Evolutionary conservation across 495 filamentous ascomycete species (phyloP).

Genomic region (Lasiosphaeria miniovina): DNA sequence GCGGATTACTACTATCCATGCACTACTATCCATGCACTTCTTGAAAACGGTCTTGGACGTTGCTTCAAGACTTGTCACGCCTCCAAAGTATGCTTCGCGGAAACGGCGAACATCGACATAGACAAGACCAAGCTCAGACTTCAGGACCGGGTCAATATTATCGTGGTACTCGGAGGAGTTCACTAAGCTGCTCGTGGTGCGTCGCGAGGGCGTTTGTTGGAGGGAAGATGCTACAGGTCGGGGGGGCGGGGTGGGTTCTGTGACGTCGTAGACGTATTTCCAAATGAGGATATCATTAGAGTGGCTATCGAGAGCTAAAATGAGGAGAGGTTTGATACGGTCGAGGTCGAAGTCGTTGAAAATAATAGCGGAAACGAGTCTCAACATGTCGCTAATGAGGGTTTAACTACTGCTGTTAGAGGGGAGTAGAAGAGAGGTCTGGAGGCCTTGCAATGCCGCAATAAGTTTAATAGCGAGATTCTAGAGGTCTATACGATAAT

Average conservation of each 20-base stretch:
- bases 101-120: slow-evolving; percentile 36
- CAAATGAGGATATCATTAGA: slow-evolving; percentile 29
- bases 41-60: slow-evolving; percentile 36
- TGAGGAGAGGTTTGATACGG: slow-evolving; percentile 34
- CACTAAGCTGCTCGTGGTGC: slow-evolving; percentile 41
- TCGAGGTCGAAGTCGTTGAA: slow-evolving; percentile 38
- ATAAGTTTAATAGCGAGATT: slow-evolving; percentile 20
- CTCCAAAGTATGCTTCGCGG: slow-evolving; percentile 38
- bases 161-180: slow-evolving; percentile 43
- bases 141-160: slow-evolving; percentile 40
- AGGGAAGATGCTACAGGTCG: slow-evolving; percentile 33
- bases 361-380: slow-evolving; percentile 25
- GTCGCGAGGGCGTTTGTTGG: slow-evolving; percentile 40
- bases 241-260: slow-evolving; percentile 36
- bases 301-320: slow-evolving; percentile 22
- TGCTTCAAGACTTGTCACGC: slow-evolving; percentile 28
- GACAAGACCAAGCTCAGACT: slow-evolving; percentile 32
- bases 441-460: slow-evolving; percentile 26
- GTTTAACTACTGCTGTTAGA: slow-evolving; percentile 18
- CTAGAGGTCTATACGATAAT: slow-evolving; percentile 22
- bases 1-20: slow-evolving; percentile 33
- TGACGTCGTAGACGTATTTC: slow-evolving; percentile 30
- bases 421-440: slow-evolving; percentile 23
- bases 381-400: slow-evolving; percentile 25
- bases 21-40: slow-evolving; percentile 33